Base-by-base conservation (phyloP, 345 rosid genomes). In the Gossypium arboreum region DNA sequence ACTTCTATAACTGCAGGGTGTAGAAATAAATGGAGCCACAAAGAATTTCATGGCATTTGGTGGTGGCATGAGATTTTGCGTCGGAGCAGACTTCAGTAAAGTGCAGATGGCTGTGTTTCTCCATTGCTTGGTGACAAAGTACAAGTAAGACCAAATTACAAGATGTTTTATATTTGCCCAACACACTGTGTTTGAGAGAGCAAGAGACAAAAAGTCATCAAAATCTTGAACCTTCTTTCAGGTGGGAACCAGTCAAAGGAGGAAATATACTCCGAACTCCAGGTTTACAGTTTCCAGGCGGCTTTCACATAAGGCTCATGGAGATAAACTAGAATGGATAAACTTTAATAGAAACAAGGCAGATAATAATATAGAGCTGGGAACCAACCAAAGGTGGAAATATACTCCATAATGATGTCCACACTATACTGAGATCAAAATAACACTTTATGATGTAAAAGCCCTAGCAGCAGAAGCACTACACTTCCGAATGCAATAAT, bases 51-150 rank as follows among this genome's bases (percentile, higher is more conserved):
- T 34, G 39, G 39, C 92, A 43, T 94, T 94, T 77, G 97, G 96
- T 17, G 98, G 98, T 20, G 98, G 98, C 69, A 87, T 92, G 98
- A 88, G 98, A 82, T 88, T 94, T 73, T 94, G 97, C 68, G 97
- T 94, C 13, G 98, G 97, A 72, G 83, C 94, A 44, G 98, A 92
- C 74, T 94, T 94, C 79, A 85, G 97, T 16, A 92, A 89, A 79
- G 79, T 90, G 74, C 98, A 94, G 84, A 87, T 87, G 90, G 98
- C 96, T 1, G 86, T 87, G 16, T 92, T 91, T 78, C 85, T 94
- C 64, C 98, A 92, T 74, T 85, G 89, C 87, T 74, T 92, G 54
- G 93, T 92, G 57, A 91, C 95, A 71, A 88, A 87, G 78, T 90
- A 86, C 94, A 90, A 94, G 97, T 92, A 84, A 77, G 27, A 48